Evolutionary conservation across 163 green algal genomes (phyloP), one percentile per base, ranked within the genome.

Genomic region (Scenedesmus sp.): DNA sequence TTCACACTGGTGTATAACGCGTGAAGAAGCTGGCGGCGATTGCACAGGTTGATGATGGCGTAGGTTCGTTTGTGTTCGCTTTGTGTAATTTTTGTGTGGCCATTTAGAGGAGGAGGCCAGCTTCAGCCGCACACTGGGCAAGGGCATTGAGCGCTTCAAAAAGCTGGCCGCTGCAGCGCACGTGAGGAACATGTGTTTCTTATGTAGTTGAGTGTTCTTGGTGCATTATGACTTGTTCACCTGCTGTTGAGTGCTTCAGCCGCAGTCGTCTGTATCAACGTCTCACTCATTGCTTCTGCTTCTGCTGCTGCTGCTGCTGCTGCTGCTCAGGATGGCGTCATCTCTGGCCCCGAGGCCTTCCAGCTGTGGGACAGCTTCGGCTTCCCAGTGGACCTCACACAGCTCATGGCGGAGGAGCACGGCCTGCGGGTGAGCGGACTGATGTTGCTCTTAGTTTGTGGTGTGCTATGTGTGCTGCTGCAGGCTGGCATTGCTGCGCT

Each of bases 311-410:
- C 59, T 64, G 59, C 59, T 64, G 59, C 9, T 8, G 59, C 59
- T 64, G 59, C 9, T 64, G 55, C 26, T 16, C 79, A 94, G 83
- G 94, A 79, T 66, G 91, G 84, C 62, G 67, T 94, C 64, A 92
- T 97, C 52, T 57, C 54, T 15, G 94, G 96, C 74, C 54, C 91
- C 12, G 97, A 99, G 34, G 98, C 97, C 0, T 99, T 99, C 92
- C 89, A 97, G 85, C 96, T 99, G 85, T 99, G 97, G 97, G 98
- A 99, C 94, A 99, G 97, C 13, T 99, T 96, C 90, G 98, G 98
- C 87, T 99, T 99, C 96, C 98, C 98, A 1, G 93, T 98, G 52
- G 98, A 99, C 94, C 96, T 99, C 15, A 99, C 98, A 5, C 89
- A 98, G 97, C 95, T 99, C 46, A 99, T 99, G 98, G 97, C 97